Evolutionary conservation across 768 basidiomycete species (phyloP), one percentile per base, ranked within the genome.

Genomic region (Auriculariales sp.): DNA sequence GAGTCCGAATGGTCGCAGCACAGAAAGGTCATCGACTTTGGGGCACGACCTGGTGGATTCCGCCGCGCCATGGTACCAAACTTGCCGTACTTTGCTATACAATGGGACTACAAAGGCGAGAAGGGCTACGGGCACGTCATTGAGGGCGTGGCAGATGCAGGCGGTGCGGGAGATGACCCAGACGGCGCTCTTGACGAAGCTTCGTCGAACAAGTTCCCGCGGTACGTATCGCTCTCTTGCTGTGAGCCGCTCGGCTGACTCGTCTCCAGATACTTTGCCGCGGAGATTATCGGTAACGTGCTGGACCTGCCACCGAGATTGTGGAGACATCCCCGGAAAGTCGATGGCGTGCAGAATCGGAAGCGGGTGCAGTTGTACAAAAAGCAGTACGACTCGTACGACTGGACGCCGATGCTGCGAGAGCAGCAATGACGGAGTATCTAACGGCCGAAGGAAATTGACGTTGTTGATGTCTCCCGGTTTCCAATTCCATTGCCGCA

Each of bases 1-100:
- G 95, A 97, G 62, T 74, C 83, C 4, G 95, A 98, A 67, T 99
- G 95, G 95, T 92, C 93, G 4, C 91, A 95, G 58, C 93, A 99
- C 68, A 92, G 89, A 62, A 97, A 97, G 60, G 68, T 97, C 47
- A 97, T 99, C 56, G 89, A 94, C 64, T 99, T 99, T 62, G 77
- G 87, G 2, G 68, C 79, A 7, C 72, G 90, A 3, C 87, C 90
- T 1, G 93, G 94, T 15, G 94, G 94, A 3, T 98, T 98, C 71
- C 73, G 93, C 34, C 77, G 94, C 0, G 81, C 88, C 24, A 87
- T 99, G 84, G 94, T 99, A 10, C 81, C 93, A 2, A 95, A 97
- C 59, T 68, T 99, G 28, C 95, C 95, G 1, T 99, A 99, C 65
- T 99, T 99, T 59, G 94, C 93, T 89, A 87, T 98, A 5, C 92